These are phyloP conservation scores for Arachis monticola DNA, from an alignment of 331 rosid species.

Conservation along the genomic window DNA sequence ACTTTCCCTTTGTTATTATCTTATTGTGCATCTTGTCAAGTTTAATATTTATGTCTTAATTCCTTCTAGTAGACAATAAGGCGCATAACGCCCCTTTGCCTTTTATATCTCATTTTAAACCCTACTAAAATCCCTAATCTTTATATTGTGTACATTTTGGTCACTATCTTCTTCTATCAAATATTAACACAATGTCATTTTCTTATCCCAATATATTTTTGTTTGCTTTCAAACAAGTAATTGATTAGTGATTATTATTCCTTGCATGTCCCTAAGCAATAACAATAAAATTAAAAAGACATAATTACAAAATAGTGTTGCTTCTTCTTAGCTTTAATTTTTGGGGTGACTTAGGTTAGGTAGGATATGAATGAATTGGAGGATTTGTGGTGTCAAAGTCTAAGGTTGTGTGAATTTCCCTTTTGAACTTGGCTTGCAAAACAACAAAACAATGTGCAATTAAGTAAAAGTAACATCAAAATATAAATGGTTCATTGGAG, in stretches of 20 bases:
- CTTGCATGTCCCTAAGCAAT: slow-evolving; percentile 33
- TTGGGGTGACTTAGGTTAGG: slow-evolving; percentile 45
- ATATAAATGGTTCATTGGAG: no score
- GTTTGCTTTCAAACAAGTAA: slow-evolving; percentile 55
- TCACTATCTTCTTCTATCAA: no score
- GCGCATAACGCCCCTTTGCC: no score
- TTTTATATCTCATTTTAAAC: no score
- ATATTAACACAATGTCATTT: slow-evolving; percentile 34
- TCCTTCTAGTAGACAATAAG: no score
- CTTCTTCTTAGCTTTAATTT: not conserved
- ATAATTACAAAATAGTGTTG: slow-evolving; percentile 32
- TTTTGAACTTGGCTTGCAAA: slow-evolving; percentile 39
- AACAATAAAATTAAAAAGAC: not conserved
- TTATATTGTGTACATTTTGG: no score
- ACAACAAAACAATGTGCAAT: slow-evolving; percentile 30
- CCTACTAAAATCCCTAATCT: no score
- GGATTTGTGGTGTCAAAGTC: slow-evolving; percentile 26
- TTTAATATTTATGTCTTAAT: no score
- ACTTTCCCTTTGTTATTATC: no score
- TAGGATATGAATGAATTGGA: not conserved
- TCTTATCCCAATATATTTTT: slow-evolving; percentile 40
- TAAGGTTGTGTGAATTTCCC: slow-evolving; percentile 14
- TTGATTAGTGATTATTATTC: slow-evolving; percentile 15
- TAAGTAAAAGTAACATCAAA: no score
- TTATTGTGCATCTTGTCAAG: no score